Percentiles rank a stretch among this genome's conserved stretches.
phyloP scores from a whole-genome alignment of 495 filamentous ascomycete genomes.

The Lophium mytilinum region DNA sequence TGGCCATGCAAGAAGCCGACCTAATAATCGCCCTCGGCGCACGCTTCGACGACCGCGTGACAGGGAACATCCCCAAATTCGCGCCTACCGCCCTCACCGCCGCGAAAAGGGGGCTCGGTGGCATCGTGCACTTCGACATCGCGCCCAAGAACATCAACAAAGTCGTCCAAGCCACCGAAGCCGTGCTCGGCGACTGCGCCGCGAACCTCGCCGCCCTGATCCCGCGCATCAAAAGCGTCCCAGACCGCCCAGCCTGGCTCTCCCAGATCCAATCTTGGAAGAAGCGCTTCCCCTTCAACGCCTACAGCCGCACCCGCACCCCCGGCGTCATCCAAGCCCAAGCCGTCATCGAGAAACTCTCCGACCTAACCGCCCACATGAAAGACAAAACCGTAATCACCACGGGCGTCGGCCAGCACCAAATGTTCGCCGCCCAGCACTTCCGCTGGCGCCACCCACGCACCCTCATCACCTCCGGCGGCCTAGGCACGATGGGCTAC shows the following conservation, averaged over 20 bases:
- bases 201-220: conserved; percentile 65
- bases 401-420: conserved; percentile 91
- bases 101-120: conserved; percentile 60
- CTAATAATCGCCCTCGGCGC: conserved; percentile 68
- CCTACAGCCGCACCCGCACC: conserved; percentile 61
- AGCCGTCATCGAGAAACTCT: conserved; percentile 72
- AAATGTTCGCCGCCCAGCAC: conserved; percentile 96
- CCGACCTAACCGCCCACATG: conserved; percentile 60
- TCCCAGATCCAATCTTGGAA: conserved; percentile 85
- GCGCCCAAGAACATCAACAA: conserved; percentile 86
- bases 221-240: conserved; percentile 54
- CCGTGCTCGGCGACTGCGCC: conserved; percentile 65
- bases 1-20: conserved; percentile 71
- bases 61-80: conserved; percentile 54
- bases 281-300: conserved; percentile 62
- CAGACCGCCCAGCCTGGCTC: conserved; percentile 72
- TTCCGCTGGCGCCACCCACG: conserved; percentile 84
- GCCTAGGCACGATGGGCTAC: conserved; percentile 92
- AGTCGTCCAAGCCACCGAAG: conserved; percentile 76
- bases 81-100: conserved; percentile 60
- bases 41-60: conserved; percentile 75
- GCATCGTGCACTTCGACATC: conserved; percentile 75
- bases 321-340: conserved; percentile 82
- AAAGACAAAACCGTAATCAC: conserved; percentile 79
- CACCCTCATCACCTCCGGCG: conserved; percentile 84